These are phyloP conservation scores for Coniella vitis DNA, from an alignment of 2,329 filamentous ascomycete genomes.

Conservation along the genomic window DNA sequence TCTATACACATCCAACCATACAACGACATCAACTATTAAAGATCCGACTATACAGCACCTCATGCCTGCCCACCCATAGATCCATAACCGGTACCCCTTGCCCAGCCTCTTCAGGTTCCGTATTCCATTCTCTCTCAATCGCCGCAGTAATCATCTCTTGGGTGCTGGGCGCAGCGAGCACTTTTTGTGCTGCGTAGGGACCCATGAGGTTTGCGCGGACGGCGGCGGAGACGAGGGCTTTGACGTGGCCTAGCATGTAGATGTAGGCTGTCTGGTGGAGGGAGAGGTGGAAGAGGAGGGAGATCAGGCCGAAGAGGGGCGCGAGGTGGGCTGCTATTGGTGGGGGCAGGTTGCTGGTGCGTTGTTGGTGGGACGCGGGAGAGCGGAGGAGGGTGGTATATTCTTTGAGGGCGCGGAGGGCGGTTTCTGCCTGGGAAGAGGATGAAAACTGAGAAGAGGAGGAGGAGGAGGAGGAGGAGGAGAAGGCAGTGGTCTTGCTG, in stretches of 20 bases:
- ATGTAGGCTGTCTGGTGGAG: conserved; percentile 63
- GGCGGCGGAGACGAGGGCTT: conserved; percentile 68
- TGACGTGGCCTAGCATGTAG: conserved; percentile 69
- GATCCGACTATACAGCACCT: conserved; percentile 76
- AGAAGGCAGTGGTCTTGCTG: conserved; percentile 12
- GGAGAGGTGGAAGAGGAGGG: conserved; percentile 52
- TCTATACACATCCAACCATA: neutral
- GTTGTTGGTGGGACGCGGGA: neutral
- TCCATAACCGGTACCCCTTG: conserved; percentile 74
- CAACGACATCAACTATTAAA: conserved; percentile 65
- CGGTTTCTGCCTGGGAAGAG: conserved; percentile 5
- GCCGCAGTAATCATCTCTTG: conserved; percentile 50
- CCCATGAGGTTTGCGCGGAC: conserved; percentile 73
- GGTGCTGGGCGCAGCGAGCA: conserved; percentile 57
- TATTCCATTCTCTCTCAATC: conserved; percentile 54
- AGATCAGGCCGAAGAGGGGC: conserved; percentile 63
- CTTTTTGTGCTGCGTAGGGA: conserved; percentile 70
- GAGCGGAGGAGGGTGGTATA: conserved; percentile 8
- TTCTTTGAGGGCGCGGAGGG: conserved; percentile 13
- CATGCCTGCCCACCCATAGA: conserved; percentile 76
- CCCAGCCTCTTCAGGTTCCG: conserved; percentile 57
- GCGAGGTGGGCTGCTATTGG: conserved; percentile 58
- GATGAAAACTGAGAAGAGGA: neutral
- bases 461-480: neutral
- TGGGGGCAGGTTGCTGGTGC: conserved; percentile 26